phyloP scores from a whole-genome alignment of 2,329 filamentous ascomycete genomes.

The Ceratocystis harringtonii region DNA sequence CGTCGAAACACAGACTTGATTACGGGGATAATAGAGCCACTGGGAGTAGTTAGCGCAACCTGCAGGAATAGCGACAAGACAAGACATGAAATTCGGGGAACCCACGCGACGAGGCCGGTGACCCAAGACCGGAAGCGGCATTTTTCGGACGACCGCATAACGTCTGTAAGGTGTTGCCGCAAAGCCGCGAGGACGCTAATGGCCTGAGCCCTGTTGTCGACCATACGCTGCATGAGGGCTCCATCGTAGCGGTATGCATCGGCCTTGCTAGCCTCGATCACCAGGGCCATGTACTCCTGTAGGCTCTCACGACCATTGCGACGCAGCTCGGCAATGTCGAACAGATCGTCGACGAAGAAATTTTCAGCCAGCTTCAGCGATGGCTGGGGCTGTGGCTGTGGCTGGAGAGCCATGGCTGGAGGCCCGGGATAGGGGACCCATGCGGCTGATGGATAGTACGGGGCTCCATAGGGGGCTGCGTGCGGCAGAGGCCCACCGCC shows the following conservation, averaged over 20 bases:
- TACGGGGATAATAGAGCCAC: conserved; percentile 15
- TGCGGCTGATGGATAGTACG: background rate
- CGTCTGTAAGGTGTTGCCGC: conserved; percentile 11
- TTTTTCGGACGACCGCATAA: conserved; percentile 14
- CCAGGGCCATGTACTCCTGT: conserved; percentile 1
- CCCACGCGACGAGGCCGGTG: conserved; percentile 17
- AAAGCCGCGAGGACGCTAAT: conserved; percentile 10
- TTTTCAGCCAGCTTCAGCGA: background rate
- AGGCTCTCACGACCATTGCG: conserved; percentile 6
- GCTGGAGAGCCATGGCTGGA: background rate
- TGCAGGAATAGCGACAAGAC: conserved; percentile 16
- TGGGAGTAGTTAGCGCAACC: conserved; percentile 17
- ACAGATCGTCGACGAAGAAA: conserved; percentile 3
- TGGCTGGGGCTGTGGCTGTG: background rate
- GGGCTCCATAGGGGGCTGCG: background rate
- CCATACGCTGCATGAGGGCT: conserved; percentile 3
- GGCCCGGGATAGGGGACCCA: background rate
- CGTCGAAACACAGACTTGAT: conserved; percentile 15
- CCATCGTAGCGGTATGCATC: conserved; percentile 6
- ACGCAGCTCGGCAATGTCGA: conserved; percentile 8
- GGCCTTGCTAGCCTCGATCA: background rate
- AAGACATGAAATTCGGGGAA: conserved; percentile 16
- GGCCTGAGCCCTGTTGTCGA: background rate
- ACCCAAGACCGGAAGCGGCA: conserved; percentile 17
- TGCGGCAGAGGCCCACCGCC: background rate